Evolutionary conservation across 257 asterid species (phyloP).

Genomic region (Solanum sparsipilum): DNA sequence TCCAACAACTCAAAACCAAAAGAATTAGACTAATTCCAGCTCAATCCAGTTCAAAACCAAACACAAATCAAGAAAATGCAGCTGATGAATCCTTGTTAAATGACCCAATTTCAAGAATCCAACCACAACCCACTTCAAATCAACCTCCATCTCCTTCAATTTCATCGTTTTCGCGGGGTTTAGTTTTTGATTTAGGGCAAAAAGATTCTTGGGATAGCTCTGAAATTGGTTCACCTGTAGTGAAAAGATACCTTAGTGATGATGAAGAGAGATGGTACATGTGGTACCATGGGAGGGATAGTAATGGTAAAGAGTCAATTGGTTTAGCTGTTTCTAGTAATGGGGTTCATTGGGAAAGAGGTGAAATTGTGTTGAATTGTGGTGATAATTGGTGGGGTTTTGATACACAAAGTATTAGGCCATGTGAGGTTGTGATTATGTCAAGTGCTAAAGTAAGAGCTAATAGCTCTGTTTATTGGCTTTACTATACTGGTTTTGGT

Average conservation of each 20-base stretch:
- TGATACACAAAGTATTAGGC: slow-evolving; percentile 64
- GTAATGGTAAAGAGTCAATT: slow-evolving; percentile 29
- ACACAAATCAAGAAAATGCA: slow-evolving; percentile 30
- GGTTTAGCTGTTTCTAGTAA: slow-evolving; percentile 84
- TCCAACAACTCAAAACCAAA: slow-evolving; percentile 6
- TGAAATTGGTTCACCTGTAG: slow-evolving; percentile 87
- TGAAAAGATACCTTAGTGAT: slow-evolving; percentile 73
- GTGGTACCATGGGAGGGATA: slow-evolving; percentile 76
- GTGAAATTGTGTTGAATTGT: slow-evolving; percentile 46
- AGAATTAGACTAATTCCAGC: slow-evolving; percentile 18
- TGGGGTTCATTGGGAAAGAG: slow-evolving; percentile 93
- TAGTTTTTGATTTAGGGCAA: slow-evolving; percentile 56
- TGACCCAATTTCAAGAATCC: slow-evolving; percentile 19
- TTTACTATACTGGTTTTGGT: slow-evolving; percentile 59
- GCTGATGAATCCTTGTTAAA: slow-evolving; percentile 2
- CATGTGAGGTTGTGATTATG: slow-evolving; percentile 69
- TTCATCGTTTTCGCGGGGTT: slow-evolving; percentile 52
- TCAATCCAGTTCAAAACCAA: slow-evolving; percentile 50
- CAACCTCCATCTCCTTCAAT: slow-evolving; percentile 14
- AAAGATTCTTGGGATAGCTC: slow-evolving; percentile 56
- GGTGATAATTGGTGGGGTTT: slow-evolving; percentile 92
- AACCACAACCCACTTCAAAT: slow-evolving; percentile 13
- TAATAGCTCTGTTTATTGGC: slow-evolving; percentile 71
- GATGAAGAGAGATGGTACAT: slow-evolving; percentile 87
- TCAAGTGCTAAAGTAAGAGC: slow-evolving; percentile 63